Percentiles rank a stretch among this genome's conserved stretches.
Conservation (phyloP, 495 filamentous ascomycete species). For the Penicillium egyptiacum region DNA sequence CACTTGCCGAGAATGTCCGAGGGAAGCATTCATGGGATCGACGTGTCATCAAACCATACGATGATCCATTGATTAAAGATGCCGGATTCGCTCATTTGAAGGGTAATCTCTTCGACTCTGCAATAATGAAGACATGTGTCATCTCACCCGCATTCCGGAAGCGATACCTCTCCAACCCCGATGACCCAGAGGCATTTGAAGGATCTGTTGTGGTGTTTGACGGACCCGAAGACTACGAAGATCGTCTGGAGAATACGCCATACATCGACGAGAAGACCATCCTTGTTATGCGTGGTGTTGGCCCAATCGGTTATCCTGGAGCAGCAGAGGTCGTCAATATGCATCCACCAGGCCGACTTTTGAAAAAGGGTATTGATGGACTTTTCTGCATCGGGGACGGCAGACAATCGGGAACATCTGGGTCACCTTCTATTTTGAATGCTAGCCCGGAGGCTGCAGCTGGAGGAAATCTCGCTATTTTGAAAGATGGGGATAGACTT, state of each 20-base stretch:
- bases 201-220: slow-evolving; percentile 53
- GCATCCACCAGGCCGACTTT: slow-evolving; percentile 49
- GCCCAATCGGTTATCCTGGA: slow-evolving; percentile 55
- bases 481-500: slow-evolving; percentile 55
- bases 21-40: slow-evolving; percentile 48
- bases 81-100: slow-evolving; percentile 53
- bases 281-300: slow-evolving; percentile 54
- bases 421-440: slow-evolving; percentile 55
- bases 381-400: slow-evolving; percentile 58
- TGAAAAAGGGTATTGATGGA: slow-evolving; percentile 49
- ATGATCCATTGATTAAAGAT: slow-evolving; percentile 47
- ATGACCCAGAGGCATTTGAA: slow-evolving; percentile 55
- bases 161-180: slow-evolving; percentile 48
- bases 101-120: slow-evolving; percentile 53
- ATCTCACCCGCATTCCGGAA: slow-evolving; percentile 50
- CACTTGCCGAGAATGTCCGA: slow-evolving; percentile 42
- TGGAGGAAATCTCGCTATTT: slow-evolving; percentile 56
- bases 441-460: slow-evolving; percentile 61
- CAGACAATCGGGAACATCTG: slow-evolving; percentile 56
- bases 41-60: slow-evolving; percentile 44
- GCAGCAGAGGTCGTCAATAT: slow-evolving; percentile 59
- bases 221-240: slow-evolving; percentile 53
- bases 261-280: slow-evolving; percentile 51
- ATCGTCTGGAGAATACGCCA: slow-evolving; percentile 46
- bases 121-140: slow-evolving; percentile 59